Evolutionary conservation across 2,329 filamentous ascomycete species (phyloP), one percentile per base, ranked within the genome.

Genomic region (Colletotrichum sp.): DNA sequence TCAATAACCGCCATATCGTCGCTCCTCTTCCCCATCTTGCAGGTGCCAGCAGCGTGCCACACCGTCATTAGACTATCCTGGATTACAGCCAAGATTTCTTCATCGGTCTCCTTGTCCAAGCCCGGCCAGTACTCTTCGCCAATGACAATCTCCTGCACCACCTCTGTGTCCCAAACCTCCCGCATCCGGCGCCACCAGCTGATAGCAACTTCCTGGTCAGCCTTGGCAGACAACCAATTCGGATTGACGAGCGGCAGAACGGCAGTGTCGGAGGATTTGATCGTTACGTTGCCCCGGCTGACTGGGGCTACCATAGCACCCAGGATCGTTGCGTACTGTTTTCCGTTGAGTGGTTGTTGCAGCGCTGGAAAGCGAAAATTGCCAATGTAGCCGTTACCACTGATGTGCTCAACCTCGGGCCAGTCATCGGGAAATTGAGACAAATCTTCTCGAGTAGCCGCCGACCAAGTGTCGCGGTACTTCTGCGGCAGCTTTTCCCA

Each of bases 41-140:
- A 89, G 1, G 89, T 90, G 68, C 88, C 89, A 0, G 86, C 88
- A 2, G 89, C 88, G 80, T 93, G 91, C 63, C 69, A 76, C 75
- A 92, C 90, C 0, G 89, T 89, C 83, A 87, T 89, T 2, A 87
- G 84, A 8, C 44, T 60, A 85, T 80, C 52, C 81, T 81, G 79
- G 44, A 87, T 78, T 13, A 90, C 85, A 70, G 59, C 59, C 24
- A 34, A 32, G 18, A 62, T 62, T 32, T 89, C 80, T n/a, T 78
- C 83, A 72, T 90, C 87, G 0, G 84, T 85, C n/a, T 83, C 75
- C 24, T 86, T 76, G 34, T 84, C 76, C 5, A 71, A n/a, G 5
- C 88, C 85, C 2, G 88, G 85, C 75, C 82, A 82, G 39, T 81
- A 79, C 78, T 88, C 86, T 0, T 64, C 21, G 21, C 84, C 85